Base-by-base conservation (phyloP, 2,329 filamentous ascomycete species). In the Truncatella angustata region DNA sequence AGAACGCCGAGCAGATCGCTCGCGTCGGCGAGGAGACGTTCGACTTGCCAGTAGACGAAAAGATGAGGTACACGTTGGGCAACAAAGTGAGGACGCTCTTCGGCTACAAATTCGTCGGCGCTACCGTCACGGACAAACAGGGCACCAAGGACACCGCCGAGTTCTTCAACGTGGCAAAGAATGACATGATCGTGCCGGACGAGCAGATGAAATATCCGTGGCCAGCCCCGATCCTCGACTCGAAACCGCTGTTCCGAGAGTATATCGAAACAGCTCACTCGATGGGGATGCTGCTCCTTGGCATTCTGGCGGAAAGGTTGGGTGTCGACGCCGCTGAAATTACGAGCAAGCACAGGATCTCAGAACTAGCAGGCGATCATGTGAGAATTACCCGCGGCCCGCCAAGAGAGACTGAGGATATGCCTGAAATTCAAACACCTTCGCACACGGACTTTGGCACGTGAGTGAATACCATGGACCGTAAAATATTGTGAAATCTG, bases 391-490 rank as follows among this genome's bases (percentile, higher is more conserved):
- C 64, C 5, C 53, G 60, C 6, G 65, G 65, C 4, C 65, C 65
- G 39, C 59, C 65, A 5, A 55, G 63, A n/a, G 59, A 58, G 7
- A 63, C 55, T 9, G 64, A 65, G 47, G 66, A 66, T 40, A 49
- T 63, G 50, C 63, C 64, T 1, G 61, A 66, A 54, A 66, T 63
- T 21, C 65, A 65, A 55, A 66, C 63, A n/a, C 62, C 62, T 9
- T 63, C 60, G 34, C 67, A 68, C 46, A 71, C 67, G 1, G 70
- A 72, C 50, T 72, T 70, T 46, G 70, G 70, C 14, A 66, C 65
- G 63, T 66, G 58, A 56, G 64, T 60, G 12, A 12, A 44, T 20
- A 30, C n/a, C n/a, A n/a, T n/a, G n/a, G n/a, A n/a, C n/a, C n/a
- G n/a, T n/a, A n/a, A n/a, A n/a, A n/a, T n/a, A n/a, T 4, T 16